Evolutionary conservation across 805 yeast species (phyloP), one percentile per base, ranked within the genome.

Genomic region (Candida suzukii): DNA sequence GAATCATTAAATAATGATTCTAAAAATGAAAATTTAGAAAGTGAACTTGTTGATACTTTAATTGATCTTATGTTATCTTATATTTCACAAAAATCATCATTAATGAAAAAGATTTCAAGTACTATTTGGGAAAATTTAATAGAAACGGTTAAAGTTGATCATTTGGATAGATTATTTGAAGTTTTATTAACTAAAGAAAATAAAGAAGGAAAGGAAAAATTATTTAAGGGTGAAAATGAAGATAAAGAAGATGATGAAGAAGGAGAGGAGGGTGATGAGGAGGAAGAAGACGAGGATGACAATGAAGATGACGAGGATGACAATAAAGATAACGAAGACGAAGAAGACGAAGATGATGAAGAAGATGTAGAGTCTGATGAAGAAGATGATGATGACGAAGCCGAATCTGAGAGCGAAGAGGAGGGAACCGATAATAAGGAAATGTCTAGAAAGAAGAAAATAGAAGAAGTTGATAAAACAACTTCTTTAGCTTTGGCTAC

Each of bases 161-260:
- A 81, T 37, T 49, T 83, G 26, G 61, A 64, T 11, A 59, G 76
- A 20, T 52, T 83, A 37, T 67, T 68, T 39, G 83, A 80, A 43
- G 73, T 82, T 16, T 57, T 83, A 39, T 49, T 64, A 16, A 71
- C 95, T 0, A 79, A 76, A 54, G 97, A 90, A 59, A 86, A 84
- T 57, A 76, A 80, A 46, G 80, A 81, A 49, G 97, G 97, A 2
- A 93, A 86, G 59, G 71, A 73, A 21, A 73, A 74, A 36, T 62
- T 91, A 52, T 90, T 90, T 55, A 86, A 84, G 18, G 74, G 74
- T 39, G 91, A 78, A 1, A 57, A 48, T 10, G 56, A 60, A 0
- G 64, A 56, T 7, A 68, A 51, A 1, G 67, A 57, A 8, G 57
- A 47, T 1, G 63, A 59, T 16, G 69, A 59, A 4, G 67, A 58